These are phyloP conservation scores for Pseudocercospora crystallina DNA, from an alignment of 2,329 filamentous ascomycete species.

Conservation along the genomic window DNA sequence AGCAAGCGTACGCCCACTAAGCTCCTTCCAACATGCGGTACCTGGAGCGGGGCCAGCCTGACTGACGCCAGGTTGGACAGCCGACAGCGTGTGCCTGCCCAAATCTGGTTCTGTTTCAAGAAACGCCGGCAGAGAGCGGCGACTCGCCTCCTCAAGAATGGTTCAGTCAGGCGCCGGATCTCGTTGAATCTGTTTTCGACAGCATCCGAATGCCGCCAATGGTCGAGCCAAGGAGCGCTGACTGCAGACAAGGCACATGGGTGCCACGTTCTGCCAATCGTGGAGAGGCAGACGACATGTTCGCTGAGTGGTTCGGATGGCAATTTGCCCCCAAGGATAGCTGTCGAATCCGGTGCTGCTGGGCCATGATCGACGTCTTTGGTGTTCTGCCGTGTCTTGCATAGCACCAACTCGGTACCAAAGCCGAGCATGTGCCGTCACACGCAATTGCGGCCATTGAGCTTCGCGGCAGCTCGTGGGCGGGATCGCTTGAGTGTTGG, in stretches of 20 bases:
- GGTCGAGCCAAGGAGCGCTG: conserved; percentile 1
- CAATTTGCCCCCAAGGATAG: neutral
- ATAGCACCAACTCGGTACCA: too few relatives aligned
- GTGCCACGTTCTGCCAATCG: conserved; percentile 2
- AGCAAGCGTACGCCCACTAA: conserved; percentile 11
- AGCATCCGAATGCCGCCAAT: conserved; percentile 8
- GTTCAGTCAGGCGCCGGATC: conserved; percentile 6
- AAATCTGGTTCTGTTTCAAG: neutral
- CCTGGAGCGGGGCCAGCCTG: conserved; percentile 7
- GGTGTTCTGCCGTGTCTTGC: too few relatives aligned
- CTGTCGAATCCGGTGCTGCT: conserved; percentile 1
- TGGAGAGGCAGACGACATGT: neutral
- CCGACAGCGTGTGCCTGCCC: conserved; percentile 1
- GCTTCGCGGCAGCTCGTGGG: too few relatives aligned
- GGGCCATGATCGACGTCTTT: too few relatives aligned
- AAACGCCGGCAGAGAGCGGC: conserved; percentile 1
- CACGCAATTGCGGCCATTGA: too few relatives aligned
- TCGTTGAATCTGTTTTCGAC: neutral
- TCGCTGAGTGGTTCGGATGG: conserved; percentile 1
- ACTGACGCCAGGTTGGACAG: conserved; percentile 5
- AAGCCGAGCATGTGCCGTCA: too few relatives aligned
- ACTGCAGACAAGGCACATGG: conserved; percentile 10
- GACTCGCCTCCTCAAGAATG: conserved; percentile 3
- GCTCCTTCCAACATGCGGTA: conserved; percentile 1
- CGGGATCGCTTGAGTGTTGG: too few relatives aligned